These are phyloP conservation scores for Diphasiastrum complanatum DNA, from an alignment of 83 land plant genomes.

Conservation along the genomic window DNA sequence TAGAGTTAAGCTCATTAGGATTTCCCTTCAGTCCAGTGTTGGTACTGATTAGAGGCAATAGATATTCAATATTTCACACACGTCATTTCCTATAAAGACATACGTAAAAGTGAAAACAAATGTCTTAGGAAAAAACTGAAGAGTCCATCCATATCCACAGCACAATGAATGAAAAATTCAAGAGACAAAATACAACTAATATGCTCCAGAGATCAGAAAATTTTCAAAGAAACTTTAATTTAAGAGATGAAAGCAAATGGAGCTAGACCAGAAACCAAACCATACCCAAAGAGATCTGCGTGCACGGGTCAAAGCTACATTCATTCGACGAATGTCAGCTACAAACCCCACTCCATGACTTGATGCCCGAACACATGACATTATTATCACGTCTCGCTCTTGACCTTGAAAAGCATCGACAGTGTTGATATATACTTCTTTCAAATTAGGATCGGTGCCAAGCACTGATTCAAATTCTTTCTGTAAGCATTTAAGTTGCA, in stretches of 20 bases:
- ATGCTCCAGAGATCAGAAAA: background rate
- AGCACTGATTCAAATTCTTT: conserved; percentile 69
- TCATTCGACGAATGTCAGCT: conserved; percentile 95
- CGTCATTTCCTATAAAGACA: too few relatives aligned
- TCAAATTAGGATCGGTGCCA: conserved; percentile 61
- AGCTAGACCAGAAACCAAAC: background rate
- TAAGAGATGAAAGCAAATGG: background rate
- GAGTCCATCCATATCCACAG: too few relatives aligned
- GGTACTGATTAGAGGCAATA: too few relatives aligned
- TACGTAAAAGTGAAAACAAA: too few relatives aligned
- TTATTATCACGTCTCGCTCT: conserved; percentile 95
- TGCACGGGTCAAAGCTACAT: conserved; percentile 98
- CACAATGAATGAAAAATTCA: too few relatives aligned
- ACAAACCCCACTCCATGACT: conserved; percentile 97
- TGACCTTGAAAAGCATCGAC: conserved; percentile 99
- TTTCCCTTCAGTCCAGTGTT: too few relatives aligned
- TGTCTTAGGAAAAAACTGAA: too few relatives aligned
- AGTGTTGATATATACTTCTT: conserved; percentile 85
- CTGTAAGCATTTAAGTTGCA: conserved; percentile 83
- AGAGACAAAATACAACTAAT: background rate
- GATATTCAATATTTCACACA: too few relatives aligned
- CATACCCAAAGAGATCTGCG: conserved; percentile 93
- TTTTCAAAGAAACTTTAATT: background rate
- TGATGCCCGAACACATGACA: conserved; percentile 99
- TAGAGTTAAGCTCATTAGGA: too few relatives aligned